Percentiles rank a stretch among this genome's conserved stretches.
These are phyloP conservation scores for Sophora flavescens DNA, from an alignment of 306 rosid genomes.

Conservation along the genomic window DNA sequence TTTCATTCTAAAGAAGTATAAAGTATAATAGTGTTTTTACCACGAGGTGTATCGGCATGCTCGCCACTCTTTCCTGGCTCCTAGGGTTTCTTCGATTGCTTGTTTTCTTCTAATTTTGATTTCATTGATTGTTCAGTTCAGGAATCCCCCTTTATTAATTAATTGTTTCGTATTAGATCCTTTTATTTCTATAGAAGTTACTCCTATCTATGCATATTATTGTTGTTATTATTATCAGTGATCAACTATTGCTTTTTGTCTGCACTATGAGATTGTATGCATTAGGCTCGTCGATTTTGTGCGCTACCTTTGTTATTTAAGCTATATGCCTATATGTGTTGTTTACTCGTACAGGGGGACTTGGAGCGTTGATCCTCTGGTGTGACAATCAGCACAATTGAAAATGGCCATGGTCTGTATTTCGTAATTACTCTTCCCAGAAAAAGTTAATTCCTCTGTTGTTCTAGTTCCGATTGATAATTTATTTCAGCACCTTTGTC, in stretches of 20 bases:
- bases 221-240: neutral
- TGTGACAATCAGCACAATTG: constrained; percentile 1
- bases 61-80: neutral
- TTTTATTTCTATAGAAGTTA: neutral
- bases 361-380: constrained; percentile 37
- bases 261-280: neutral
- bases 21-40: neutral
- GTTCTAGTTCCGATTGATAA: neutral
- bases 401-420: constrained; percentile 53
- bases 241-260: neutral
- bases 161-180: neutral
- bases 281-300: neutral
- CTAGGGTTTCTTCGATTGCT: constrained; percentile 36
- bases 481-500: constrained; percentile 6
- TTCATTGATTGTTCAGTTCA: neutral
- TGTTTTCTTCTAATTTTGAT: constrained; percentile 11
- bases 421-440: neutral
- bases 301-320: neutral
- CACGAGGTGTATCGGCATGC: neutral
- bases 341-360: constrained; percentile 49
- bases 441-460: constrained; percentile 4
- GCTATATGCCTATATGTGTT: neutral
- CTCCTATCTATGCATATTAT: neutral
- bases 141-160: neutral
- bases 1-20: neutral